phyloP scores from a whole-genome alignment of 1,284 basidiomycete species.

The Ustilago shanxiensis region DNA sequence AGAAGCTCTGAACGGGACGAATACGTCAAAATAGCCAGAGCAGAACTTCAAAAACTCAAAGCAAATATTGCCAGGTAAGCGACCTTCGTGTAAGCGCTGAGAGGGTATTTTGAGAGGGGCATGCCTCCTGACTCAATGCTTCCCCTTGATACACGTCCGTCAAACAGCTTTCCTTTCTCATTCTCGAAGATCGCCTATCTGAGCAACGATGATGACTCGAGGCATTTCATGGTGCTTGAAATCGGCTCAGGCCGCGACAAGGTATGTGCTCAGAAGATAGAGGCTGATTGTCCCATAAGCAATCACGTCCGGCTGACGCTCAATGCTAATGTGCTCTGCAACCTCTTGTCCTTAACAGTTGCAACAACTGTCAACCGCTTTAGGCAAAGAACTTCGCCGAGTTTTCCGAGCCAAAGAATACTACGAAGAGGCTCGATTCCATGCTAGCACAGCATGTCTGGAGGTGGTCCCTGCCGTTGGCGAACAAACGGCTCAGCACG shows the following conservation, averaged over 20 bases:
- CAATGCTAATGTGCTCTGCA: not conserved
- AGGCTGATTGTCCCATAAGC: not conserved
- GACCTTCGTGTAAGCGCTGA: not conserved
- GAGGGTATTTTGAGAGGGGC: not conserved
- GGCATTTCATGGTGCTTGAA: constrained; percentile 51
- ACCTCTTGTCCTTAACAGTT: constrained; percentile 33
- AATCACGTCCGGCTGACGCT: not conserved
- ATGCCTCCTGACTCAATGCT: not conserved
- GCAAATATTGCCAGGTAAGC: constrained; percentile 15
- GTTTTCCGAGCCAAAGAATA: constrained; percentile 44
- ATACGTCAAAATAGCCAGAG: constrained; percentile 27
- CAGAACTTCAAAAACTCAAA: constrained; percentile 11
- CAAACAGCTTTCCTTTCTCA: constrained; percentile 33
- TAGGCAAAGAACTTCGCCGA: constrained; percentile 29
- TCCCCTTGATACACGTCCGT: not conserved
- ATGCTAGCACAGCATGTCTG: constrained; percentile 42
- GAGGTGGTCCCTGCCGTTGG: not conserved
- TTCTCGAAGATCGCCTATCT: constrained; percentile 44
- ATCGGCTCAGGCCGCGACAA: constrained; percentile 39
- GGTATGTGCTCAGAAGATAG: constrained; percentile 11
- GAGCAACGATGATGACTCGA: constrained; percentile 38
- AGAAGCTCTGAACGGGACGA: constrained; percentile 44
- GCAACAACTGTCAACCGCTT: constrained; percentile 21
- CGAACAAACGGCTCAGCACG: not conserved
- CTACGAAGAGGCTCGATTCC: constrained; percentile 54